phyloP scores from a whole-genome alignment of 345 rosid species.

The Populus ilicifolia region DNA sequence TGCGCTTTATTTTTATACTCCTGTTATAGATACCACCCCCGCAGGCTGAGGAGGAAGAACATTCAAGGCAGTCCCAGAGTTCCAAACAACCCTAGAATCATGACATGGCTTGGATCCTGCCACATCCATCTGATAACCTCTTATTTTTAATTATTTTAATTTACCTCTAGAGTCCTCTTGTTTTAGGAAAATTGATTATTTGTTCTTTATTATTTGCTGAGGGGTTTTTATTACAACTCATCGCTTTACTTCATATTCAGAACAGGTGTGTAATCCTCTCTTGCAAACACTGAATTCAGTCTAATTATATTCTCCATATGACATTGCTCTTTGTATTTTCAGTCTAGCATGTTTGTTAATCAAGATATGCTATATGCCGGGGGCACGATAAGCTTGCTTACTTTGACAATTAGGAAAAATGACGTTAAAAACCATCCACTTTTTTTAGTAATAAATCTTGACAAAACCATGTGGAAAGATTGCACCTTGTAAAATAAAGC shows the following conservation, averaged over 20 bases:
- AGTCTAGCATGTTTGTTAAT: neutral
- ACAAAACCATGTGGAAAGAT: neutral
- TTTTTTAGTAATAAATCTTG: neutral
- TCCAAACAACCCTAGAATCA: neutral
- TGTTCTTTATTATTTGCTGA: neutral
- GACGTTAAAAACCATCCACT: too few relatives aligned
- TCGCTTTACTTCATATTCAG: too few relatives aligned
- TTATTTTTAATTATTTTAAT: too few relatives aligned
- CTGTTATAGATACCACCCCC: neutral
- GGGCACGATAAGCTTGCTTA: neutral
- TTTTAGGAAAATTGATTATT: neutral
- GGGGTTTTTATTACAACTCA: too few relatives aligned
- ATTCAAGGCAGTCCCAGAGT: neutral
- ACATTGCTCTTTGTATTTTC: too few relatives aligned
- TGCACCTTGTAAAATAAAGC: neutral
- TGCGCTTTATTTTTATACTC: neutral
- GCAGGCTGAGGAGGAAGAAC: neutral
- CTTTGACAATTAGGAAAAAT: too few relatives aligned
- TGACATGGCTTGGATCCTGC: neutral
- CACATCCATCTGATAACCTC: neutral
- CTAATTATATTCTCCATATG: too few relatives aligned
- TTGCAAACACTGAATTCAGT: too few relatives aligned
- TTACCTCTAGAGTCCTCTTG: neutral
- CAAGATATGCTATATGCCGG: neutral
- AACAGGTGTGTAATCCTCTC: too few relatives aligned